A percentile compares a stretch with the other conserved stretches of the same genome.
phyloP scores from a whole-genome alignment of 2,329 filamentous ascomycete species.

The Neofusicoccum laricinum region DNA sequence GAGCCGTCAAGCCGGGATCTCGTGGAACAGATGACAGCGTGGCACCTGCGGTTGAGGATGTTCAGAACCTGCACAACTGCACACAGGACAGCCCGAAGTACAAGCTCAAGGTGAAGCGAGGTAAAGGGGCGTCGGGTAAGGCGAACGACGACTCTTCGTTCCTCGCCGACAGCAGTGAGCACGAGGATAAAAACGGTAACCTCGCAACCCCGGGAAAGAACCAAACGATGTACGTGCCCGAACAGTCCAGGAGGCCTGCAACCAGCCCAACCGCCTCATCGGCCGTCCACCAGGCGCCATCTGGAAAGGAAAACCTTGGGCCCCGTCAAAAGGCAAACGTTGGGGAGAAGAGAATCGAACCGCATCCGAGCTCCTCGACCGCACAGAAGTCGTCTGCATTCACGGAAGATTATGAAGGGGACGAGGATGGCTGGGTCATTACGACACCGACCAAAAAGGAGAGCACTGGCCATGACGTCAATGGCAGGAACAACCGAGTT shows the following conservation, averaged over 20 bases:
- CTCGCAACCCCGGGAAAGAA: neutral
- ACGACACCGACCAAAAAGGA: slow-evolving; percentile 26
- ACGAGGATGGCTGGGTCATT: slow-evolving; percentile 39
- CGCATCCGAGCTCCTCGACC: slow-evolving; percentile 18
- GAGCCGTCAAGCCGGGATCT: slow-evolving; percentile 56
- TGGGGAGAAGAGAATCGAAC: slow-evolving; percentile 26
- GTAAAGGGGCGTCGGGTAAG: slow-evolving; percentile 22
- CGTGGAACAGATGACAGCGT: slow-evolving; percentile 20
- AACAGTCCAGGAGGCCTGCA: slow-evolving; percentile 29
- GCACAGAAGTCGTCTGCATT: slow-evolving; percentile 17
- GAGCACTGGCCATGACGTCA: slow-evolving; percentile 20
- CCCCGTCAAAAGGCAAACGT: slow-evolving; percentile 23
- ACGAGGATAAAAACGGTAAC: slow-evolving; percentile 41
- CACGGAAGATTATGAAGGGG: slow-evolving; percentile 24
- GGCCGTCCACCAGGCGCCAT: slow-evolving; percentile 15
- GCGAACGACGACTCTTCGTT: slow-evolving; percentile 45
- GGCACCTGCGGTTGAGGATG: slow-evolving; percentile 22
- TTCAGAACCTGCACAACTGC: slow-evolving; percentile 24
- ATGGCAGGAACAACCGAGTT: slow-evolving; percentile 31
- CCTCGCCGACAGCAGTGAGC: slow-evolving; percentile 54
- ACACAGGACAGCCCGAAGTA: slow-evolving; percentile 33
- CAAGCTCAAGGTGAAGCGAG: slow-evolving; percentile 40
- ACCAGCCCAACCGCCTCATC: slow-evolving; percentile 30
- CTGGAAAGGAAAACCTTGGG: slow-evolving; percentile 23
- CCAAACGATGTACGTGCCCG: slow-evolving; percentile 18